phyloP scores from a whole-genome alignment of 2,329 filamentous ascomycete species.

The Fusarium sp. region DNA sequence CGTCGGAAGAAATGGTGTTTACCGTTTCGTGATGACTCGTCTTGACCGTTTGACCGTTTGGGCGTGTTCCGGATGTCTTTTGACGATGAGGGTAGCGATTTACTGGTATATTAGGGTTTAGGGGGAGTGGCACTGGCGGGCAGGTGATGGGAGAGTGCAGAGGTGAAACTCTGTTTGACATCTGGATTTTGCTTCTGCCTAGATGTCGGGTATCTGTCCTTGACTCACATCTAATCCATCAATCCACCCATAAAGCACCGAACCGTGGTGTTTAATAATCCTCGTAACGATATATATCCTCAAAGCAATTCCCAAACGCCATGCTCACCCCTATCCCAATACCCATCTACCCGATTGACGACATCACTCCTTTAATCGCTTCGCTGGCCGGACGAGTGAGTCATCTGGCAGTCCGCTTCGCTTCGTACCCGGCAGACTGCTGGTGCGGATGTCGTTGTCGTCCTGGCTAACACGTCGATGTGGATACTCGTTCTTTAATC shows the following conservation, averaged over 20 bases:
- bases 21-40: background rate
- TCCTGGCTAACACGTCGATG: constrained; percentile 91
- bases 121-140: background rate
- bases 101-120: background rate
- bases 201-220: constrained; percentile 36
- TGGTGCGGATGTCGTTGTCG: constrained; percentile 94
- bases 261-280: background rate
- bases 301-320: constrained; percentile 30
- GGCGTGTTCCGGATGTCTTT: background rate
- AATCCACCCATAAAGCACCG: background rate
- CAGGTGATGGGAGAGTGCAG: background rate
- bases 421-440: constrained; percentile 91
- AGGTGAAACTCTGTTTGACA: background rate
- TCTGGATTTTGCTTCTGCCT: background rate
- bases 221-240: background rate
- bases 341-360: background rate
- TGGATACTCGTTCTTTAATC: constrained; percentile 88
- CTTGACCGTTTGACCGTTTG: background rate
- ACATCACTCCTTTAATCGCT: constrained; percentile 69
- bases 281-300: background rate
- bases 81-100: background rate
- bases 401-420: constrained; percentile 88
- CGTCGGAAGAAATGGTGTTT: background rate
- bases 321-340: constrained; percentile 5
- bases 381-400: constrained; percentile 70